Evolutionary conservation across 768 basidiomycete genomes (phyloP).

Genomic region (Inosperma sp.): DNA sequence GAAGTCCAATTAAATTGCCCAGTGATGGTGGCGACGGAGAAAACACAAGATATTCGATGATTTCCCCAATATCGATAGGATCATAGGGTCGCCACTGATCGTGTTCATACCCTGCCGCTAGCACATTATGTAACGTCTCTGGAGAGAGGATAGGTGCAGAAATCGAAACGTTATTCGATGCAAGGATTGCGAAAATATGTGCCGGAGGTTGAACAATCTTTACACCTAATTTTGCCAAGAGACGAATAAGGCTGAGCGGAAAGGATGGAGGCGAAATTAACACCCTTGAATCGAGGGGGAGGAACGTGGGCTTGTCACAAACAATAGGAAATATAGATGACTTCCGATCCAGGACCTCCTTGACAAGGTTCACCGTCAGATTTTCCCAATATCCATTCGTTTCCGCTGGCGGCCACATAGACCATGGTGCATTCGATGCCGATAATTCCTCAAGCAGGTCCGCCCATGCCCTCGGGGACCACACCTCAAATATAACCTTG

Average conservation of each 20-base stretch:
- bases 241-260: background rate
- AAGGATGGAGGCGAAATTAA: slow-evolving; percentile 7
- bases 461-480: slow-evolving; percentile 40
- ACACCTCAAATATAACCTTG: slow-evolving; percentile 36
- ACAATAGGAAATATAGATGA: slow-evolving; percentile 8
- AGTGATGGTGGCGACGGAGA: background rate
- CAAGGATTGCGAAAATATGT: slow-evolving; percentile 10
- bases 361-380: background rate
- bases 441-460: slow-evolving; percentile 29
- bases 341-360: background rate
- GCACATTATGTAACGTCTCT: background rate
- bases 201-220: slow-evolving; percentile 12
- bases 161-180: background rate
- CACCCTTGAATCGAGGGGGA: slow-evolving; percentile 1
- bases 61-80: background rate
- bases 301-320: background rate
- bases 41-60: background rate
- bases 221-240: slow-evolving; percentile 6
- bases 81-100: background rate
- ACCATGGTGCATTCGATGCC: slow-evolving; percentile 2
- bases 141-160: background rate
- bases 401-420: slow-evolving; percentile 14
- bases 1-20: background rate
- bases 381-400: slow-evolving; percentile 12
- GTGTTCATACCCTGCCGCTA: background rate